phyloP scores from a whole-genome alignment of 2,329 filamentous ascomycete species.

The Cladobotryum mycophilum region DNA sequence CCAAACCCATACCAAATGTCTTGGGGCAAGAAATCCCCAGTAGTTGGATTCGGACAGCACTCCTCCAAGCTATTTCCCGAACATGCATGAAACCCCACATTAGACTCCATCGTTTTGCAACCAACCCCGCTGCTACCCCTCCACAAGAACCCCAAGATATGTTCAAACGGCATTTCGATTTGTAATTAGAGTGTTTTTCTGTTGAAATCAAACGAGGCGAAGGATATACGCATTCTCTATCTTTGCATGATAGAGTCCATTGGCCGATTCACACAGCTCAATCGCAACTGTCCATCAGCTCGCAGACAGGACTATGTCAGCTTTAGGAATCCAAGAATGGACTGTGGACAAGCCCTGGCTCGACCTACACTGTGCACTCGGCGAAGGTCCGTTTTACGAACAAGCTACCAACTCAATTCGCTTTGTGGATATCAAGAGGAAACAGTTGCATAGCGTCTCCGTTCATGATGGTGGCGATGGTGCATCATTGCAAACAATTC shows the following conservation, averaged over 20 bases:
- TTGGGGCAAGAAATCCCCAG: too few relatives aligned
- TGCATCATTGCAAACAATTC: slow-evolving; percentile 55
- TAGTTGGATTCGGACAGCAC: too few relatives aligned
- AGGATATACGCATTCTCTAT: too few relatives aligned
- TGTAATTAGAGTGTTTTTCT: too few relatives aligned
- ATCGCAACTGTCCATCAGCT: neutral
- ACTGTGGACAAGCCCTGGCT: slow-evolving; percentile 50
- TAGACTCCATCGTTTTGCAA: neutral
- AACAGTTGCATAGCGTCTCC: slow-evolving; percentile 66
- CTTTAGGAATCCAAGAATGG: slow-evolving; percentile 39
- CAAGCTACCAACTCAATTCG: slow-evolving; percentile 57
- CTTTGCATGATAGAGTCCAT: neutral
- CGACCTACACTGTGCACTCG: slow-evolving; percentile 56
- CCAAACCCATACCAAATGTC: too few relatives aligned
- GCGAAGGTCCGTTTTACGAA: slow-evolving; percentile 72
- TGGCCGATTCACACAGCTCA: neutral
- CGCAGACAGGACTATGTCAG: neutral
- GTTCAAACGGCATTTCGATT: too few relatives aligned
- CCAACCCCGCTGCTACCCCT: slow-evolving; percentile 11
- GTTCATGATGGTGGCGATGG: slow-evolving; percentile 59
- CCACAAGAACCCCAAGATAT: slow-evolving; percentile 1
- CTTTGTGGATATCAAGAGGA: slow-evolving; percentile 77
- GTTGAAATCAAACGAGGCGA: too few relatives aligned
- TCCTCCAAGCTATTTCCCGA: too few relatives aligned
- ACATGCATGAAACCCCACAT: neutral